Evolutionary conservation across 164 flowering plant species (phyloP).

Genomic region (Stephania japonica): DNA sequence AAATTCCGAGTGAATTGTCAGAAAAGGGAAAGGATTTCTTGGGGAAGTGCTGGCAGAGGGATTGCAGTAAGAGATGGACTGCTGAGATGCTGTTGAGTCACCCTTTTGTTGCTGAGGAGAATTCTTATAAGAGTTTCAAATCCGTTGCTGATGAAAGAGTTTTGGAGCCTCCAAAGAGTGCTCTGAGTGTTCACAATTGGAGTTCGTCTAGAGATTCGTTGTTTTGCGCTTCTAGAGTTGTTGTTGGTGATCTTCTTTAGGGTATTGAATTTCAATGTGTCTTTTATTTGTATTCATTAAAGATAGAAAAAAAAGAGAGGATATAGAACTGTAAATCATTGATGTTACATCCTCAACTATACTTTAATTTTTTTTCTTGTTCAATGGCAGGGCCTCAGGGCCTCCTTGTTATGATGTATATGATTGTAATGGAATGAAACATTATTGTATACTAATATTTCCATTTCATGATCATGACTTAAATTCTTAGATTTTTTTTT

Average conservation of each 20-base stretch:
- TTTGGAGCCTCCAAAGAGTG: constrained; percentile 34
- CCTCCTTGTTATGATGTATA: too few species aligned
- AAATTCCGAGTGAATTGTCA: constrained; percentile 35
- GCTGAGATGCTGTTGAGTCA: constrained; percentile 54
- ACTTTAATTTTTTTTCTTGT: too few species aligned
- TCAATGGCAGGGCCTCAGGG: too few species aligned
- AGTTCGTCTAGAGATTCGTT: constrained; percentile 5
- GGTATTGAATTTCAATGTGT: constrained; percentile 28
- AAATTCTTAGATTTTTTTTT: too few species aligned
- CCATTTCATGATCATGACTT: too few species aligned
- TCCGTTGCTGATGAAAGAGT: not conserved
- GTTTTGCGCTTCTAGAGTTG: not conserved
- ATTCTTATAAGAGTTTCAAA: constrained; percentile 10
- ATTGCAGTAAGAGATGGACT: constrained; percentile 56
- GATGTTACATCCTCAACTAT: too few species aligned
- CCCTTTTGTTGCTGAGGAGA: constrained; percentile 32
- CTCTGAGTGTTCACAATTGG: constrained; percentile 38
- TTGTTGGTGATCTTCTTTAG: constrained; percentile 23
- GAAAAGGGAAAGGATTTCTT: constrained; percentile 52
- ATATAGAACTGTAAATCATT: too few species aligned
- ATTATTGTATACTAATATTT: too few species aligned
- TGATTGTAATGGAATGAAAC: too few species aligned
- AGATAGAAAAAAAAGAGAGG: too few species aligned
- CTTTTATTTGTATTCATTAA: too few species aligned
- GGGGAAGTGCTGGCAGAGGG: constrained; percentile 36